Conservation (phyloP, 192 early-diverging fungal genomes). For the Gamsiella multidivaricata region DNA sequence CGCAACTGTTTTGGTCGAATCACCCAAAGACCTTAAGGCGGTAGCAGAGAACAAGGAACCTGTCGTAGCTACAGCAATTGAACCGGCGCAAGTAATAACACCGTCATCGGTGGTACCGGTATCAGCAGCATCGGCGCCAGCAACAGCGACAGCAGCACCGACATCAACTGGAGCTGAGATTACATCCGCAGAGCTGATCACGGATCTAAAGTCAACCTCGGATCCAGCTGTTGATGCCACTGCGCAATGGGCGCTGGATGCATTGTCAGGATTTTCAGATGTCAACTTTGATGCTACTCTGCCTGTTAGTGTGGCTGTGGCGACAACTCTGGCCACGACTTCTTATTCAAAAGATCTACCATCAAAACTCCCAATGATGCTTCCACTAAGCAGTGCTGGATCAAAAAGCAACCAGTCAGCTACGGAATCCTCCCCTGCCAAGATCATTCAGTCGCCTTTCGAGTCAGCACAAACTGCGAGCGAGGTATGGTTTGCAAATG, state of each 20-base stretch:
- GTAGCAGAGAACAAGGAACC: background rate
- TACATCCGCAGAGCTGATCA: background rate
- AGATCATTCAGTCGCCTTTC: slow-evolving; percentile 23
- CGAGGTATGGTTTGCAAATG: slow-evolving; percentile 12
- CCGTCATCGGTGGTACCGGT: background rate
- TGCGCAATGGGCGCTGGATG: slow-evolving; percentile 30
- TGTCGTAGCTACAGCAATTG: background rate
- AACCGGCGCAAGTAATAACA: background rate
- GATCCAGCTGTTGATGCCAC: slow-evolving; percentile 1
- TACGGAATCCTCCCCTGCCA: slow-evolving; percentile 14
- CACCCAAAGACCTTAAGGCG: background rate
- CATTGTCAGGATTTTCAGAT: slow-evolving; percentile 30
- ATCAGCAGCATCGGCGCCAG: background rate
- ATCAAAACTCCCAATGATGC: background rate
- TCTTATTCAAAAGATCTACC: slow-evolving; percentile 10
- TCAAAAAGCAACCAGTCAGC: slow-evolving; percentile 1
- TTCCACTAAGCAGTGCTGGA: slow-evolving; percentile 11
- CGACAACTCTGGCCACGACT: slow-evolving; percentile 12
- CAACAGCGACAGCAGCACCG: background rate
- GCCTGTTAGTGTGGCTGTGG: slow-evolving; percentile 15
- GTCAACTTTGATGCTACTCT: slow-evolving; percentile 35
- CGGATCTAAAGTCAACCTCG: background rate
- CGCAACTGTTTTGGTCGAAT: background rate
- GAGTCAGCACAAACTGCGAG: slow-evolving; percentile 1
- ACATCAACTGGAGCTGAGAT: background rate